These are phyloP conservation scores for Cadophora sp. DNA, from an alignment of 2,329 filamentous ascomycete species.

Conservation along the genomic window DNA sequence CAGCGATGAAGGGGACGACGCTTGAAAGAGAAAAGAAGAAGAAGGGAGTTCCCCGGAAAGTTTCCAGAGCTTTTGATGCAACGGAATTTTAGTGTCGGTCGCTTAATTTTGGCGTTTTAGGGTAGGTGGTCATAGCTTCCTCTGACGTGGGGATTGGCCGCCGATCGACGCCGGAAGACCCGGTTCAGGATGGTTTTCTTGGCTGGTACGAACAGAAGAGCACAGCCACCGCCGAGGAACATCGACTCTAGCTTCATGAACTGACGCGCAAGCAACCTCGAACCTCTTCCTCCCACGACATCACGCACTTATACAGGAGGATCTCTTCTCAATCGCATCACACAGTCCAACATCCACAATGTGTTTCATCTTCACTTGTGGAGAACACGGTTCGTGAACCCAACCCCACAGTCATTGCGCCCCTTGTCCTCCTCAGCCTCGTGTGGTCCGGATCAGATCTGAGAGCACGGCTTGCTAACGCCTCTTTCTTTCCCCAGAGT, in stretches of 20 bases:
- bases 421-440: background rate
- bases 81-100: slow-evolving; percentile 1
- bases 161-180: slow-evolving; percentile 1
- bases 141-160: background rate
- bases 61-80: background rate
- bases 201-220: slow-evolving; percentile 8
- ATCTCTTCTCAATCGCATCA: slow-evolving; percentile 6
- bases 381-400: slow-evolving; percentile 42
- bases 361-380: slow-evolving; percentile 45
- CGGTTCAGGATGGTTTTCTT: slow-evolving; percentile 7
- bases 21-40: slow-evolving; percentile 58
- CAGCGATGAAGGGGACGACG: slow-evolving; percentile 89
- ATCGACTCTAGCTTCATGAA: slow-evolving; percentile 2
- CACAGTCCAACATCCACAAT: slow-evolving; percentile 27
- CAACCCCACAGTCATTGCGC: slow-evolving; percentile 8
- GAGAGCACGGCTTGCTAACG: slow-evolving; percentile 27
- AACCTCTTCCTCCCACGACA: background rate
- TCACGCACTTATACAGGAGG: slow-evolving; percentile 9
- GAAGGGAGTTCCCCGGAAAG: slow-evolving; percentile 16
- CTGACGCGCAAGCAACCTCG: slow-evolving; percentile 27
- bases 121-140: background rate
- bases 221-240: background rate
- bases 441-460: background rate
- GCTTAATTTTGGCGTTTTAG: slow-evolving; percentile 12
- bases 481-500: slow-evolving; percentile 35